These are phyloP conservation scores for Atkinsonella hypoxylon DNA, from an alignment of 2,329 filamentous ascomycete genomes.

Conservation along the genomic window DNA sequence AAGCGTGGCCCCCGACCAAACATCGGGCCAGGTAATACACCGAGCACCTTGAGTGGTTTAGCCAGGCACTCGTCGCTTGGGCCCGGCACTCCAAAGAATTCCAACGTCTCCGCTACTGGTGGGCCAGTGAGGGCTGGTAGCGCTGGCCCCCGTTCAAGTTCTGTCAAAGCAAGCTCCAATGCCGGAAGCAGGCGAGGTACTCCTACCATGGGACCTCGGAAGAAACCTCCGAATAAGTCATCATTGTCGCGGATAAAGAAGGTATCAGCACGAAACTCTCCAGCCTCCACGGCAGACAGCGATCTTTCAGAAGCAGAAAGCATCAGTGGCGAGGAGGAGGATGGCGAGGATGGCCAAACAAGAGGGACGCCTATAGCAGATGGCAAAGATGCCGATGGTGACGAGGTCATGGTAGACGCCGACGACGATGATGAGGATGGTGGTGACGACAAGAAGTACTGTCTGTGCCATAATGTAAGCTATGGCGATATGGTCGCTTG, in stretches of 20 bases:
- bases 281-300: slow-evolving; percentile 50
- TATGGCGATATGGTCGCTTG: slow-evolving; percentile 85
- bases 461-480: slow-evolving; percentile 70
- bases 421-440: slow-evolving; percentile 56
- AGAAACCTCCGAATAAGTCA: slow-evolving; percentile 45
- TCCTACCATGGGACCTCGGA: slow-evolving; percentile 30
- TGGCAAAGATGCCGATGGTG: slow-evolving; percentile 29
- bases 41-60: slow-evolving; percentile 43
- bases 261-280: slow-evolving; percentile 44
- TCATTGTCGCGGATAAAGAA: slow-evolving; percentile 51
- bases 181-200: slow-evolving; percentile 36
- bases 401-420: slow-evolving; percentile 43
- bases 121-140: slow-evolving; percentile 41
- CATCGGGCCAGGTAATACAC: slow-evolving; percentile 33
- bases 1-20: slow-evolving; percentile 42
- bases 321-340: slow-evolving; percentile 39
- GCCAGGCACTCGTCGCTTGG: slow-evolving; percentile 52
- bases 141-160: slow-evolving; percentile 42
- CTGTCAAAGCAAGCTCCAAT: slow-evolving; percentile 30
- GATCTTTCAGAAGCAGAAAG: slow-evolving; percentile 54
- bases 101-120: slow-evolving; percentile 13
- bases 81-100: slow-evolving; percentile 47
- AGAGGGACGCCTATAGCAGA: slow-evolving; percentile 22
- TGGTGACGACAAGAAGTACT: slow-evolving; percentile 71
- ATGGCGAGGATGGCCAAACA: slow-evolving; percentile 22